Base-by-base conservation (phyloP, 805 yeast species). In the Candida jianshihensis region DNA sequence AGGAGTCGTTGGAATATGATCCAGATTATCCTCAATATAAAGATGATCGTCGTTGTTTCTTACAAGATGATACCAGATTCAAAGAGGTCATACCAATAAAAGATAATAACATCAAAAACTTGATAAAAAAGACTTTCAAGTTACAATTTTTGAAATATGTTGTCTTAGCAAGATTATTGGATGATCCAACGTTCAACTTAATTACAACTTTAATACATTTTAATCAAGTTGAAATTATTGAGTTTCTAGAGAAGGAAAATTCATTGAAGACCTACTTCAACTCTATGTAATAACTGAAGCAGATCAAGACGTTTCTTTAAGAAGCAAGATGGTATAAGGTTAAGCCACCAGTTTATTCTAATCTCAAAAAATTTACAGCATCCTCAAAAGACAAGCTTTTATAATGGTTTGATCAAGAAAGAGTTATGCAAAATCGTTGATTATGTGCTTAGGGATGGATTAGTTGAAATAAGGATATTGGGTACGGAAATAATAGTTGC, bases 61-160 rank as follows among this genome's bases (percentile, higher is more conserved):
- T 87, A 22, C 51, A 54, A 4, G 70, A 77, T 42, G 75, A 75
- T 31, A 60, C 79, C 6, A 67, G 68, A 28, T 81, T 84, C 60
- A 81, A 81, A 54, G 81, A 81, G 46, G 83, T 88, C 4, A 61
- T 85, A 13, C 87, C 88, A 1, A 64, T 81, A 11, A 61, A 69
- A 3, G 71, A 77, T 47, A 59, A 61, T 2, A 61, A 64, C 3
- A 65, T 77, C 13, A 66, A 71, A 40, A 56, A 61, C 6, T 68
- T 82, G 34, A 81, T 89, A 39, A 77, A 79, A 38, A 76, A 77
- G 49, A 88, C 92, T 27, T 86, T 80, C 54, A 69, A 85, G 39
- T 64, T 88, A 37, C 89, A 82, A 51, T 86, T 84, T 54, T 63
- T 92, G 33, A 83, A 83, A 55, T 96, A 90, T 56, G 94, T 86